These are phyloP conservation scores for Paramyrothecium roridum DNA, from an alignment of 2,329 filamentous ascomycete species.

Conservation along the genomic window DNA sequence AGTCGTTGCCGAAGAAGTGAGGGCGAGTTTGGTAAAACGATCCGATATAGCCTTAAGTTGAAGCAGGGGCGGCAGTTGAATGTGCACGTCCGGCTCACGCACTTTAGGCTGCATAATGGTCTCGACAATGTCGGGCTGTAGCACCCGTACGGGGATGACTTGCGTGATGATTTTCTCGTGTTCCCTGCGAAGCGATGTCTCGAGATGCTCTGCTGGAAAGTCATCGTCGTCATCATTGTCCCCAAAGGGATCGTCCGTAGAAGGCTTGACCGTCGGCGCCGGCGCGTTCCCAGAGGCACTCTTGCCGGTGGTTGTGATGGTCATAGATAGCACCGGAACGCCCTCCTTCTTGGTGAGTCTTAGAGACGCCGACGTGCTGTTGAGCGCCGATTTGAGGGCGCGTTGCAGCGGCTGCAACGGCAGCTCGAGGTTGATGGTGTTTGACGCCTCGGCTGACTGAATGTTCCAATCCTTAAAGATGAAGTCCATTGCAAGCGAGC, in stretches of 20 bases:
- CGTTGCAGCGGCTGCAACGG: constrained; percentile 84
- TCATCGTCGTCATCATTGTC: constrained; percentile 40
- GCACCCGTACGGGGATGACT: constrained; percentile 90
- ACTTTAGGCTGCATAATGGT: constrained; percentile 91
- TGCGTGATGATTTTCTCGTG: constrained; percentile 92
- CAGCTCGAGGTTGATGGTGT: constrained; percentile 95
- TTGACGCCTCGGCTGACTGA: constrained; percentile 76
- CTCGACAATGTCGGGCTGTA: constrained; percentile 80
- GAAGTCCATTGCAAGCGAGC: constrained; percentile 66
- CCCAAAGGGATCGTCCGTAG: constrained; percentile 35
- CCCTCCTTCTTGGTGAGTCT: constrained; percentile 92
- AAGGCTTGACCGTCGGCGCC: constrained; percentile 20
- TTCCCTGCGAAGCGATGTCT: constrained; percentile 60
- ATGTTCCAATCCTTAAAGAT: constrained; percentile 86
- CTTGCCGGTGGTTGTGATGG: constrained; percentile 69
- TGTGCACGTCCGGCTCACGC: constrained; percentile 89
- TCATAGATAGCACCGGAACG: constrained; percentile 82
- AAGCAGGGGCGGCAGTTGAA: constrained; percentile 79
- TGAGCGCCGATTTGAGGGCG: constrained; percentile 84
- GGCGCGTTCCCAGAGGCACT: constrained; percentile 27
- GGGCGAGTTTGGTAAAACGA: constrained; percentile 84
- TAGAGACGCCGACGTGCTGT: constrained; percentile 77
- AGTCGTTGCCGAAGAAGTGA: constrained; percentile 39
- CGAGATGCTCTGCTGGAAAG: constrained; percentile 49
- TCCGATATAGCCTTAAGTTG: constrained; percentile 94